Evolutionary conservation across 2,329 filamentous ascomycete species (phyloP), one percentile per base, ranked within the genome.

Genomic region (Epichloe sibirici): DNA sequence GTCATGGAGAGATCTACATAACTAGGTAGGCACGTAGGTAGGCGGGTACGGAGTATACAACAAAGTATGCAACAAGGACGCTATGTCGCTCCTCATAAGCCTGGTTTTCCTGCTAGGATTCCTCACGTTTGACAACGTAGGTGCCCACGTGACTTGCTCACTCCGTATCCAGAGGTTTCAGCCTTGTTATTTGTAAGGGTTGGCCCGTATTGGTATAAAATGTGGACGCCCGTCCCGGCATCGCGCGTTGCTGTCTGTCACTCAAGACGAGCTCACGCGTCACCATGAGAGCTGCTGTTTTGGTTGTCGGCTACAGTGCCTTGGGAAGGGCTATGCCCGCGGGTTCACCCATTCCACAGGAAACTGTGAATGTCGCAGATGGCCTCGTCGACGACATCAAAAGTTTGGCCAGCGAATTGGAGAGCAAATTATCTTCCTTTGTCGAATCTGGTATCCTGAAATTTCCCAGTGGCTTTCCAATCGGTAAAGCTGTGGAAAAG

Each of bases 381-480:
- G 45, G 8, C 21, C 48, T 51, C 8, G 56, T 57, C 42, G 62
- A 67, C 50, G 67, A 76, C 51, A 66, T 79, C 9, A 70, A 72
- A 45, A 74, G 75, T 56, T 73, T 78, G 6, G 68, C 79, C 43
- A 72, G 69, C 46, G 67, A 66, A 8, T 62, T 85, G 2, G 79
- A 77, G 40, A 77, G 75, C 45, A 72, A 72, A 25, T 70, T 82
- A 38, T 79, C 81, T 12, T 77, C 75, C 12, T 83, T 79, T 55
- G 74, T 85, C 40, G 76, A 77, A 2, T 81, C 78, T 2, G 82
- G 82, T 23, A 73, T 88, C 1, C 80, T 84, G 1, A 76, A 85
- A 53, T 88, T 77, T 69, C 86, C 85, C 64, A 76, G 83, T 52
- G 74, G 76, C 58, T 77, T 88, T 39, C 84, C 85, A 1, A 82